Conservation (phyloP, 2,329 filamentous ascomycete species). For the Clonostachys sp. region DNA sequence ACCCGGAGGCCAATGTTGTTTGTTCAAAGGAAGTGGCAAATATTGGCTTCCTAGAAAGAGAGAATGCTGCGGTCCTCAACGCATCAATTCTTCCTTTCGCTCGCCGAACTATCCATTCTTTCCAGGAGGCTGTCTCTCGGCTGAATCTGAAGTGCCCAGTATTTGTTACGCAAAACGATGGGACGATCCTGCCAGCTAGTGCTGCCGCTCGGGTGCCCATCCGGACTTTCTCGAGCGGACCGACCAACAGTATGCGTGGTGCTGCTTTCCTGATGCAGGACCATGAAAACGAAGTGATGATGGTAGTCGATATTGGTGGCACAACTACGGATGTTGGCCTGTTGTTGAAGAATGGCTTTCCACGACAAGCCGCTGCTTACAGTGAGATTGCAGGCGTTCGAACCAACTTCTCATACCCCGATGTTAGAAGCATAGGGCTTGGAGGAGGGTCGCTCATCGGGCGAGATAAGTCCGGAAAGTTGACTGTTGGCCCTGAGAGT, state of each 20-base stretch:
- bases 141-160: conserved; percentile 48
- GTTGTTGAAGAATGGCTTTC: conserved; percentile 57
- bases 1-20: conserved; percentile 39
- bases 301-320: conserved; percentile 64
- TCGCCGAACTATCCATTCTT: conserved; percentile 49
- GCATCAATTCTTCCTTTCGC: conserved; percentile 57
- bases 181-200: conserved; percentile 50
- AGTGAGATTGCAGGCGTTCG: conserved; percentile 58
- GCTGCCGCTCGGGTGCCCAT: conserved; percentile 53
- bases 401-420: conserved; percentile 55
- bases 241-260: conserved; percentile 60
- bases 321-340: conserved; percentile 63
- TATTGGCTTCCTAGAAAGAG: conserved; percentile 53
- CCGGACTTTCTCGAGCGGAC: conserved; percentile 56
- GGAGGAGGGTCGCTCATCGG: conserved; percentile 52
- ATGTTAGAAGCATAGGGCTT: conserved; percentile 55
- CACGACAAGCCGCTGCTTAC: conserved; percentile 57
- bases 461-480: conserved; percentile 19
- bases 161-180: conserved; percentile 61
- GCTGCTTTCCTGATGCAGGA: conserved; percentile 47
- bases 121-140: conserved; percentile 43
- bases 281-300: conserved; percentile 30
- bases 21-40: conserved; percentile 47
- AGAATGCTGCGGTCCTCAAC: conserved; percentile 64
- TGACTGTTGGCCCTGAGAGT: conserved; percentile 55